Percentiles rank a stretch among this genome's conserved stretches.
Evolutionary conservation across 352 stramenopile species (phyloP).

Genomic region (Globisporangium cylindrosporum): DNA sequence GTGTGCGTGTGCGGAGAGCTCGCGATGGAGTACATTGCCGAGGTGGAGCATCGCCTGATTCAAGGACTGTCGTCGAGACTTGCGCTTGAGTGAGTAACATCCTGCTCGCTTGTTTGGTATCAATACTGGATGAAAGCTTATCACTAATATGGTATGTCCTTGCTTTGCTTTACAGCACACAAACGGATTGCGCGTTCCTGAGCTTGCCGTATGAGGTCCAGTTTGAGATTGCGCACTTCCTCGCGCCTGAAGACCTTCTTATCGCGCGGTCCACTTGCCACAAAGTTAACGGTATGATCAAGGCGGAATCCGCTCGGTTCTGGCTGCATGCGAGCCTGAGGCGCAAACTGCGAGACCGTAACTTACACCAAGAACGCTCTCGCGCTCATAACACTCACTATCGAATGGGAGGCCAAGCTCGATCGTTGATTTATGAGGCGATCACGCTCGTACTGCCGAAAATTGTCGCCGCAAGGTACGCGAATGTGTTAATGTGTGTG

Average conservation of each 20-base stretch:
- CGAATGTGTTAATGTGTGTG: neutral
- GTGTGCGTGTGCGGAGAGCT: conserved; percentile 70
- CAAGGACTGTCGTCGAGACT: conserved; percentile 41
- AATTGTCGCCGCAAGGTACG: conserved; percentile 53
- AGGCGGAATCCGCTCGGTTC: conserved; percentile 78
- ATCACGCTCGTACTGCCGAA: conserved; percentile 76
- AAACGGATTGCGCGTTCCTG: conserved; percentile 61
- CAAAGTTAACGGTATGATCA: conserved; percentile 82
- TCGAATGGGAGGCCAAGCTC: conserved; percentile 45
- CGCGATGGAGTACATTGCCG: conserved; percentile 59
- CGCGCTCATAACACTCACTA: conserved; percentile 41
- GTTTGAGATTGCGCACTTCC: conserved; percentile 73
- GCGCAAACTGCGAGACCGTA: conserved; percentile 56
- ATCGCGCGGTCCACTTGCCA: conserved; percentile 70
- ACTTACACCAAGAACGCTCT: conserved; percentile 45
- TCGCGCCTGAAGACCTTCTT: conserved; percentile 76
- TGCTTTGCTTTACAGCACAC: conserved; percentile 33
- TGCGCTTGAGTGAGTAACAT: conserved; percentile 37
- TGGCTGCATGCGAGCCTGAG: conserved; percentile 81
- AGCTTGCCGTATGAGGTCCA: conserved; percentile 78
- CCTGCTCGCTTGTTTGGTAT: neutral
- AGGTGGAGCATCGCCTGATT: conserved; percentile 62
- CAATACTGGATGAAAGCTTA: neutral
- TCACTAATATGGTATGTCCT: conserved; percentile 5
- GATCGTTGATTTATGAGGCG: conserved; percentile 78